Conservation (phyloP, 495 filamentous ascomycete species). For the Chaetomium cochliodes region DNA sequence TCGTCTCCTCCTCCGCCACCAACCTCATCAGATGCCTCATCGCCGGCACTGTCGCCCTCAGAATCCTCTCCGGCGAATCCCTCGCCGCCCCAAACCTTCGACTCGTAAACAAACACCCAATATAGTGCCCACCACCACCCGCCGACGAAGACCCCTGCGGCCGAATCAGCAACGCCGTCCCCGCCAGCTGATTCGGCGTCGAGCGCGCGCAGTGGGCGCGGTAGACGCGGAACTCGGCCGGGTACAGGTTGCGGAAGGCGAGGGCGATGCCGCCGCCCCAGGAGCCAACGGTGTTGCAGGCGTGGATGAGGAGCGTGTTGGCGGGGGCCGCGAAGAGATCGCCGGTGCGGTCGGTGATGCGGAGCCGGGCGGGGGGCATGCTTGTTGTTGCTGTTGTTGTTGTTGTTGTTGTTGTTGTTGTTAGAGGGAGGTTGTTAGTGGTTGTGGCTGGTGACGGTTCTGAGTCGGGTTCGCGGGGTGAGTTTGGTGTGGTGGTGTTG, state of each 20-base stretch:
- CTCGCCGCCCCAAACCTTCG: constrained; percentile 13
- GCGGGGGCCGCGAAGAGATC: constrained; percentile 34
- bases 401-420: not conserved
- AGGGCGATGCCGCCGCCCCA: constrained; percentile 32
- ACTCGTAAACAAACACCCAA: constrained; percentile 36
- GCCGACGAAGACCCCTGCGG: not conserved
- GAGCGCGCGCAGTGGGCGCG: constrained; percentile 24
- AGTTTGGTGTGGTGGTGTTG: not conserved
- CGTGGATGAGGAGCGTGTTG: constrained; percentile 33
- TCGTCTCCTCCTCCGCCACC: constrained; percentile 17
- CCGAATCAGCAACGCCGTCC: constrained; percentile 29
- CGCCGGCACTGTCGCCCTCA: constrained; percentile 23
- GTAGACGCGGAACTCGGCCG: constrained; percentile 26
- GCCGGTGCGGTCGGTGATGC: constrained; percentile 19
- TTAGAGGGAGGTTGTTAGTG: not conserved
- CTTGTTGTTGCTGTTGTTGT: not conserved
- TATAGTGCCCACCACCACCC: constrained; percentile 25
- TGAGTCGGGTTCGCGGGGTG: not conserved
- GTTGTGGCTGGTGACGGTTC: too few species aligned
- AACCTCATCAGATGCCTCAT: constrained; percentile 30
- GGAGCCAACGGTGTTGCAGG: constrained; percentile 31
- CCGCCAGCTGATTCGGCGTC: constrained; percentile 20
- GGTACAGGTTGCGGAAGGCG: constrained; percentile 28
- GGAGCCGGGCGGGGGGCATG: constrained; percentile 11
- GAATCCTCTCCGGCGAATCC: constrained; percentile 26